Conservation (phyloP, 2,329 filamentous ascomycete species). For the Helminthosporium solani region DNA sequence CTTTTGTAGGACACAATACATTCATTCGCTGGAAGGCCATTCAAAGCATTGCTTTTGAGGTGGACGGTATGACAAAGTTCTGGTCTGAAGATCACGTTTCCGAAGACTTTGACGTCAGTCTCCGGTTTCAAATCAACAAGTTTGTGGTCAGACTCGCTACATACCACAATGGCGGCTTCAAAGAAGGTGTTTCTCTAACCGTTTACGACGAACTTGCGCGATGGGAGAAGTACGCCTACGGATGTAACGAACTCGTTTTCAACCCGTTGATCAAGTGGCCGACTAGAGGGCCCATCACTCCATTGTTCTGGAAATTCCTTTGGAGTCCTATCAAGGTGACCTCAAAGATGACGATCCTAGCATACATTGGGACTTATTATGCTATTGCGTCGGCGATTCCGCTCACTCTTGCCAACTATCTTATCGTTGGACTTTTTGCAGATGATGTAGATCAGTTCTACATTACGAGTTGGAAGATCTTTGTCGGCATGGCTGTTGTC, state of each 20-base stretch:
- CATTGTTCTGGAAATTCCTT: constrained; percentile 62
- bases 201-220: constrained; percentile 69
- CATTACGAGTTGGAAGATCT: constrained; percentile 69
- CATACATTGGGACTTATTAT: constrained; percentile 69
- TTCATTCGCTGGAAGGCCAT: constrained; percentile 68
- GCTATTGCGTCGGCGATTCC: constrained; percentile 67
- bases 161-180: constrained; percentile 68
- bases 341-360: constrained; percentile 68
- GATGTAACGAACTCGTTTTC: constrained; percentile 69
- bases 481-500: constrained; percentile 61
- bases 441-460: constrained; percentile 77
- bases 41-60: constrained; percentile 54
- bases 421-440: constrained; percentile 68
- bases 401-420: constrained; percentile 66
- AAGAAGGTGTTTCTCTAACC: constrained; percentile 70
- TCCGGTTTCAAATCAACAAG: constrained; percentile 67
- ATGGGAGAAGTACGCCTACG: constrained; percentile 65
- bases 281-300: constrained; percentile 62
- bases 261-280: constrained; percentile 63
- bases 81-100: constrained; percentile 75
- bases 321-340: constrained; percentile 61
- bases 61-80: constrained; percentile 63
- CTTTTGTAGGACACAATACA: constrained; percentile 75
- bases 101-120: constrained; percentile 72
- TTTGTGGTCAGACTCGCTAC: constrained; percentile 68